A percentile compares a stretch with the other conserved stretches of the same genome.
Evolutionary conservation across 1,284 basidiomycete genomes (phyloP).

Genomic region (Entoloma clypeatum): DNA sequence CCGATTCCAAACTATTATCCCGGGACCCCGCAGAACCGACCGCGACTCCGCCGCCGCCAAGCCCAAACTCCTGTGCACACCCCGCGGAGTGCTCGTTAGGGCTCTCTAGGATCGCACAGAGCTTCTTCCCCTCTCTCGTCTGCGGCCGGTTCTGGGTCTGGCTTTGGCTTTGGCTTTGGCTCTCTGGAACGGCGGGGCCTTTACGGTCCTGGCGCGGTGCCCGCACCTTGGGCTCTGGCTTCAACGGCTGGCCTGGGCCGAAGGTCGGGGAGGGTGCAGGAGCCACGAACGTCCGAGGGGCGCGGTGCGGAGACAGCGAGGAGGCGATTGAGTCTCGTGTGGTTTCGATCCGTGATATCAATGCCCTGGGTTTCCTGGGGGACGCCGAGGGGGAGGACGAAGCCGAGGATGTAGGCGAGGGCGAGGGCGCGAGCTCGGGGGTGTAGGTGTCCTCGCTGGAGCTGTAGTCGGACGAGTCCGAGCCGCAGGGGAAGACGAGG

Average conservation of each 20-base stretch:
- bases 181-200: too few relatives aligned
- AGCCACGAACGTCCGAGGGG: slow-evolving; percentile 15
- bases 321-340: slow-evolving; percentile 30
- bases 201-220: too few relatives aligned
- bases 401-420: slow-evolving; percentile 8
- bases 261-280: slow-evolving; percentile 5
- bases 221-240: too few relatives aligned
- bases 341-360: slow-evolving; percentile 21
- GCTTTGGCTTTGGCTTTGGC: too few relatives aligned
- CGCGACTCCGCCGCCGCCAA: slow-evolving; percentile 3
- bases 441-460: slow-evolving; percentile 7
- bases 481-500: slow-evolving; percentile 47
- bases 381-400: slow-evolving; percentile 2
- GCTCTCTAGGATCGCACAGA: slow-evolving; percentile 29
- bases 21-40: too few relatives aligned
- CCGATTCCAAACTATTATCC: slow-evolving; percentile 8
- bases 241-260: too few relatives aligned
- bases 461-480: slow-evolving; percentile 6
- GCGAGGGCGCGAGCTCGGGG: slow-evolving; percentile 7
- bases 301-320: slow-evolving; percentile 21
- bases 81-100: slow-evolving; percentile 27
- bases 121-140: slow-evolving; percentile 18
- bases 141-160: too few relatives aligned
- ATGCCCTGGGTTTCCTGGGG: slow-evolving; percentile 13
- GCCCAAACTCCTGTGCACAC: slow-evolving; percentile 24